Base-by-base conservation (phyloP, 495 filamentous ascomycete species). In the Annulohypoxylon moriforme region DNA sequence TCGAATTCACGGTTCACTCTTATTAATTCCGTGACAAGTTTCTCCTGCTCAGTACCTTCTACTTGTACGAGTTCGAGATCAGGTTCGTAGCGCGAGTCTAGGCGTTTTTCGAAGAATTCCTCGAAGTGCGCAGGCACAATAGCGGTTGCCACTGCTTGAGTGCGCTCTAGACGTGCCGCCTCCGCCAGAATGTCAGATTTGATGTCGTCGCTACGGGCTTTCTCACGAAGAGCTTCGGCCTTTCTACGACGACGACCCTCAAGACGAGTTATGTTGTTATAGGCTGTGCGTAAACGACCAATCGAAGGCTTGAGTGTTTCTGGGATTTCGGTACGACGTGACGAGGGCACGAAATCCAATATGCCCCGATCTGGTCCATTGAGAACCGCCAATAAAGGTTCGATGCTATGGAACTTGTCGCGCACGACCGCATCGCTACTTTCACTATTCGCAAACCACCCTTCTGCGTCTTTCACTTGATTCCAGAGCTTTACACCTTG, bases 81-180 rank as follows among this genome's bases (percentile, higher is more conserved):
- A 0, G 89, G 75, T 68, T 96, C 90, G 75, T 98, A 99, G n/a
- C 88, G 80, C 9, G 84, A 77, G 40, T 84, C 84, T 9, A 99
- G 85, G 1, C 93, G 89, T 55, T 91, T 85, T 74, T 97, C 93
- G 62, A 98, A 98, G 34, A 98, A 89, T 50, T 89, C 88, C 72
- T 98, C 96, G 72, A 99, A 99, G 64, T 97, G 93, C 16, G 89
- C 92, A 1, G 94, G 89, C 42, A 92, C 90, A 50, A 99, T 90
- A 29, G 88, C 85, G 33, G 92, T 93, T 85, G 92, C 93, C 33
- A 71, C 77, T 0, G 94, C 91, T 62, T 92, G 94, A 42, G 91
- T 89, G 6, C 94, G 89, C 80, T 99, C 95, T 4, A 99, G 81
- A 0, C 93, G 89, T 18, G 92, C 91, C 1, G 96, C 88, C 82